Evolutionary conservation across 768 basidiomycete species (phyloP).

Genomic region (Tricholoma sp.): DNA sequence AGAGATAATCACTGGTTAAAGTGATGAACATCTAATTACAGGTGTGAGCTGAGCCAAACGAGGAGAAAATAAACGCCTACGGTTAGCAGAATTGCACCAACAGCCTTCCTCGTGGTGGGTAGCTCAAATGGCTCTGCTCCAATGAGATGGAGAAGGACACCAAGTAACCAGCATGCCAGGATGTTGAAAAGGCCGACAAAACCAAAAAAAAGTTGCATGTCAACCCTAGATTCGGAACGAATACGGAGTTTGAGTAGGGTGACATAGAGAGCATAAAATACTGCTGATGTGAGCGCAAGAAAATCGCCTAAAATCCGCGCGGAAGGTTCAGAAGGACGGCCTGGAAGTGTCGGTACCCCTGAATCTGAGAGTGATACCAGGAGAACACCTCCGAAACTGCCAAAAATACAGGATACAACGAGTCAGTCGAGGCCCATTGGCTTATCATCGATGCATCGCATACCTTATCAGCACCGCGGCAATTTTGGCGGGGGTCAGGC

Average conservation of each 20-base stretch:
- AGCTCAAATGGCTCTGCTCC: conserved; percentile 62
- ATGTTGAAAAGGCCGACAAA: conserved; percentile 82
- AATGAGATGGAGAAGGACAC: conserved; percentile 59
- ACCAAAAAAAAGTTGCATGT: conserved; percentile 88
- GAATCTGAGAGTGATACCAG: conserved; percentile 90
- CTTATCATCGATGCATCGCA: conserved; percentile 10
- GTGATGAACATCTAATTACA: conserved; percentile 72
- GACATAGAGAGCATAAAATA: conserved; percentile 78
- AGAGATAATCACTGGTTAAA: conserved; percentile 77
- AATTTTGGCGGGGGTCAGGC: conserved; percentile 65
- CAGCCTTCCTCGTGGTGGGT: conserved; percentile 38
- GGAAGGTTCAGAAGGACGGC: conserved; percentile 17
- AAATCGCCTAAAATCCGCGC: conserved; percentile 67
- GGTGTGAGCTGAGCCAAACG: background rate
- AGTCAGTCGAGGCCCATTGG: background rate
- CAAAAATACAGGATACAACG: background rate
- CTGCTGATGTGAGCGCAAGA: conserved; percentile 72
- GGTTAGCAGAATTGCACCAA: conserved; percentile 33
- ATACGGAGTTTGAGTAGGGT: conserved; percentile 79
- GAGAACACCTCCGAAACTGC: conserved; percentile 75
- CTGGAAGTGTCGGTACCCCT: background rate
- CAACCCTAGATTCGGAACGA: conserved; percentile 64
- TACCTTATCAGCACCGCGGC: conserved; percentile 78
- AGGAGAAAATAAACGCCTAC: conserved; percentile 21
- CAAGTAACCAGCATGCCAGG: conserved; percentile 60